Evolutionary conservation across 352 stramenopile species (phyloP), one percentile per base, ranked within the genome.

Genomic region (Phytophthora agathidicida): DNA sequence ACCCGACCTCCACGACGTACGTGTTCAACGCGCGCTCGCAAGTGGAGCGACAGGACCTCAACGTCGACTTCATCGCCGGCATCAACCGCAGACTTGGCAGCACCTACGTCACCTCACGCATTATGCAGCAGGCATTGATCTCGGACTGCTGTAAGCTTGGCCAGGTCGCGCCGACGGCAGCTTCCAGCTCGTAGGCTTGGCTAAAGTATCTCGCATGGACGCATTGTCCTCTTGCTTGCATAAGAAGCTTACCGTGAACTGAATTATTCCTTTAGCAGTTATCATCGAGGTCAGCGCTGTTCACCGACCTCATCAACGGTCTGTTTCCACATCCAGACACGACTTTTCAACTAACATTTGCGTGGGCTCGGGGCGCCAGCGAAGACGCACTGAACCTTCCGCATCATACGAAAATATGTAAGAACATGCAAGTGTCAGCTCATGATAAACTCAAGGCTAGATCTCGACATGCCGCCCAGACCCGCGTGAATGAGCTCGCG

Each of bases 11-110:
- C 45, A 83, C 77, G 22, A 74, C 69, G 26, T 89, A 79, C 61
- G 59, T 78, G 14, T 89, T 89, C 58, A 79, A 80, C 60, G 55
- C 68, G 31, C 53, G 59, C 13, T 63, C 67, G 42, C 80, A 85
- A 42, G 72, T 87, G 9, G 51, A 86, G 54, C 65, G 75, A 6
- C 75, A 85, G 47, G 77, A 88, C 28, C 59, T 82, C 10, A 56
- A 70, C 9, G 64, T 89, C 14, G 80, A 89, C 60, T 89, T 89
- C 33, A 41, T 87, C 27, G 48, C 73, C 7, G 79, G 79, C 0
- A 65, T 89, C 23, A 76, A 68, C 30, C 42, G 47, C 3, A 39
- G 83, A 44, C 49, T 83, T 8, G 56, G 65, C 32, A 67, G 45
- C n/a, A 42, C 63, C 4, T 52, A 46, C 17, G 44, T 41, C 30